These are phyloP conservation scores for Cudoniella acicularis DNA, from an alignment of 495 filamentous ascomycete species.

Conservation along the genomic window DNA sequence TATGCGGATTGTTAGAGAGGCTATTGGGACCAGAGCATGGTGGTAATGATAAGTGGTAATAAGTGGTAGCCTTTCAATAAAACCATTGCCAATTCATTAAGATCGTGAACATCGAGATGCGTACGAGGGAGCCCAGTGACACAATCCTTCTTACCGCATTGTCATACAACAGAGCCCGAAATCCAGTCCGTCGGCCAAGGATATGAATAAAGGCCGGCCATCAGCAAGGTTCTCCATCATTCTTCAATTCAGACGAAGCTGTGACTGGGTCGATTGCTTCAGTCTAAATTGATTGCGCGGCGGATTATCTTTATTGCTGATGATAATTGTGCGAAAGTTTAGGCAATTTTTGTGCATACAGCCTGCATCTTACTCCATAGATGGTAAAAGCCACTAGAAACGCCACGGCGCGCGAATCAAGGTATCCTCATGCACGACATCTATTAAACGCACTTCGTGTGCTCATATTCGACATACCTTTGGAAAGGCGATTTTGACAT, in stretches of 20 bases:
- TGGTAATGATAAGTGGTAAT: too few relatives aligned
- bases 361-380: not conserved
- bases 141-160: not conserved
- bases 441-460: constrained; percentile 1
- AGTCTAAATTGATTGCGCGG: not conserved
- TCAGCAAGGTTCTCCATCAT: not conserved
- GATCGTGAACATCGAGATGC: not conserved
- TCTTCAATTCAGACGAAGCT: not conserved
- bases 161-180: not conserved
- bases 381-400: not conserved
- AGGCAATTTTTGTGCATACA: not conserved
- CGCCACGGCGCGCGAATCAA: not conserved
- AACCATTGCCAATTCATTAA: too few relatives aligned
- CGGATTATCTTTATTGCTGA: not conserved
- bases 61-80: too few relatives aligned
- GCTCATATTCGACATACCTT: not conserved
- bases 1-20: not conserved
- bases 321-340: not conserved
- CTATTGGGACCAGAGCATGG: too few relatives aligned
- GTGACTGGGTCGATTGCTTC: not conserved
- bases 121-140: too few relatives aligned
- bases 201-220: too few relatives aligned
- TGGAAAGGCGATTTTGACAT: not conserved
- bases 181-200: not conserved
- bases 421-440: not conserved